Conservation (phyloP, 1,139 yeast species). For the Suhomyces maxii region DNA sequence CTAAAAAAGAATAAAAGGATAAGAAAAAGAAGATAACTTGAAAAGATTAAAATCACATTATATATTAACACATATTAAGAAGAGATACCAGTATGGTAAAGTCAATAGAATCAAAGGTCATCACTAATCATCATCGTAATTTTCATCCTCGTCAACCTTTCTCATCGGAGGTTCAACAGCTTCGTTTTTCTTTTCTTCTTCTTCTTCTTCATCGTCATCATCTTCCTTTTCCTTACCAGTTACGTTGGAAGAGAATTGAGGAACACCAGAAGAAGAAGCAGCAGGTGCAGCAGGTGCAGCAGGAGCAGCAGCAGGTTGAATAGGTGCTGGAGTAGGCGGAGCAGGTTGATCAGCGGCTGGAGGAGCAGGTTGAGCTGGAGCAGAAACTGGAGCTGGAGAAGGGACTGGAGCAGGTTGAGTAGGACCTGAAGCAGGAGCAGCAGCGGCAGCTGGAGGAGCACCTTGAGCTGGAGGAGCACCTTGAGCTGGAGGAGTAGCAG, state of each 20-base stretch:
- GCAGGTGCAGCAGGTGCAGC: constrained; percentile 2
- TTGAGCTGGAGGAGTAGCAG: constrained; percentile 8
- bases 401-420: constrained; percentile 15
- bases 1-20: not conserved
- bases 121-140: constrained; percentile 59
- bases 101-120: not conserved
- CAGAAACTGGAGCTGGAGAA: constrained; percentile 4
- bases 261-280: constrained; percentile 10
- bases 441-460: constrained; percentile 10
- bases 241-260: constrained; percentile 26
- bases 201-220: constrained; percentile 42
- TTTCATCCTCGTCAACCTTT: constrained; percentile 78
- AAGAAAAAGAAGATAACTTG: not conserved
- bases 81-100: constrained; percentile 2
- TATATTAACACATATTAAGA: constrained; percentile 10
- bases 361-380: constrained; percentile 9
- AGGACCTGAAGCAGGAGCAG: constrained; percentile 7
- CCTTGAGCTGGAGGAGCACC: constrained; percentile 11
- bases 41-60: not conserved
- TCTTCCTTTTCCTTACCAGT: constrained; percentile 21
- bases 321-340: constrained; percentile 3
- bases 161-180: constrained; percentile 68
- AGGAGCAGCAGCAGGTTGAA: constrained; percentile 6
- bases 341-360: constrained; percentile 9
- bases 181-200: constrained; percentile 24